Base-by-base conservation (phyloP, 495 filamentous ascomycete genomes). In the Aspergillus ostianus region DNA sequence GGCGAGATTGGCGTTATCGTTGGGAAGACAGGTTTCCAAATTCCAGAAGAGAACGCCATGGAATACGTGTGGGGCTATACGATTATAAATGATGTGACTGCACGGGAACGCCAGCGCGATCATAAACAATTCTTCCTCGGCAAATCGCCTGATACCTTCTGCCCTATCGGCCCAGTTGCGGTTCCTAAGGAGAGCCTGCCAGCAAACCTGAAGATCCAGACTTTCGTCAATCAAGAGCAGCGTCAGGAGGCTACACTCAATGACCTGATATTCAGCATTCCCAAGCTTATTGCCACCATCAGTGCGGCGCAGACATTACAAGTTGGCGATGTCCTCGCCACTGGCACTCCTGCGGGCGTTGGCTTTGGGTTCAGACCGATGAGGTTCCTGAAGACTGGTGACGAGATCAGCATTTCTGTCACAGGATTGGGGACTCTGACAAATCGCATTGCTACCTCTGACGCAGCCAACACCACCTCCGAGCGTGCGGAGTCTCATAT, bases 261-360 rank as follows among this genome's bases (percentile, higher is more conserved):
- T 4, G 87, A 91, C 64, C 84, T 90, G 79, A 87, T 92, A 36
- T 93, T 91, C 70, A 77, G 77, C 52, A 82, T 91, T 19, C 83
- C 78, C 26, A 77, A 84, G 64, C 85, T 85, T 1, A 85, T 92
- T 60, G 70, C 60, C 70, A 26, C 23, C 23, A 26, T 93, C 27
- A 85, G 81, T 57, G 83, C 82, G 61, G 88, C 85, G 29, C 87
- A 84, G 29, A 91, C 88, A 6, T 67, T 91, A 23, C 67, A 88
- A 51, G 84, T 82, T 4, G 90, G 90, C 0, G 87, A 91, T 70
- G 48, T 90, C 19, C 86, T 92, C 51, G 90, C 89, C 56, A 91
- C 89, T 26, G 89, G 89, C 56, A 92, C 89, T 68, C 79, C 79
- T 7, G 52, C 53, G n/a, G 66, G 68, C n/a, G 63, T 67, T 7